Conservation (phyloP, 2,329 filamentous ascomycete species). For the Colletotrichum liriopes region DNA sequence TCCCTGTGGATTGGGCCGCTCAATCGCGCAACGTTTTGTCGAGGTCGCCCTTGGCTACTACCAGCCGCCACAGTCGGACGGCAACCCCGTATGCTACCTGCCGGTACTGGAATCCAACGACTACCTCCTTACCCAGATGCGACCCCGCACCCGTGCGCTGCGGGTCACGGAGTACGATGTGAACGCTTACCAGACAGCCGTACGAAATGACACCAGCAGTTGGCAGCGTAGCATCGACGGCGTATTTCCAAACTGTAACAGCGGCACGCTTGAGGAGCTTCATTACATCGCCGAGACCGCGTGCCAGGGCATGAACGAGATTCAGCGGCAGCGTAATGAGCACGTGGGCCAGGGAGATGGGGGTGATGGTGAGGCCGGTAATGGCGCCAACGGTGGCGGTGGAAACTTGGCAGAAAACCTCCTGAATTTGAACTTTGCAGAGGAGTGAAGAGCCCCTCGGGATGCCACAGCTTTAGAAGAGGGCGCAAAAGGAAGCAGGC, state of each 20-base stretch:
- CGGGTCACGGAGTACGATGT: slow-evolving; percentile 54
- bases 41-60: slow-evolving; percentile 60
- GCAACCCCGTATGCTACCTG: slow-evolving; percentile 34
- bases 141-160: slow-evolving; percentile 44
- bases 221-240: slow-evolving; percentile 62
- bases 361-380: slow-evolving; percentile 8
- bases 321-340: slow-evolving; percentile 51
- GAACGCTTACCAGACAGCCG: slow-evolving; percentile 55
- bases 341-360: slow-evolving; percentile 19
- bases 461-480: background rate
- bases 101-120: slow-evolving; percentile 43
- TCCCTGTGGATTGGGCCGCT: slow-evolving; percentile 58
- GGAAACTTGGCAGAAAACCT: slow-evolving; percentile 39
- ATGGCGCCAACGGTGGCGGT: slow-evolving; percentile 8
- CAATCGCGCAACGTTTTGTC: slow-evolving; percentile 62
- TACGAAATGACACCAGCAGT: slow-evolving; percentile 58
- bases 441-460: background rate
- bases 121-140: slow-evolving; percentile 46
- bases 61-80: slow-evolving; percentile 55
- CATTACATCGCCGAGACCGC: slow-evolving; percentile 62
- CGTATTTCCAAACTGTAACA: slow-evolving; percentile 61
- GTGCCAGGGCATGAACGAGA: slow-evolving; percentile 60
- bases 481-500: background rate
- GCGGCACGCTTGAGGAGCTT: slow-evolving; percentile 60
- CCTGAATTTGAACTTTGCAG: slow-evolving; percentile 35